Evolutionary conservation across 257 asterid species (phyloP).

Genomic region (Jacaranda copaia): DNA sequence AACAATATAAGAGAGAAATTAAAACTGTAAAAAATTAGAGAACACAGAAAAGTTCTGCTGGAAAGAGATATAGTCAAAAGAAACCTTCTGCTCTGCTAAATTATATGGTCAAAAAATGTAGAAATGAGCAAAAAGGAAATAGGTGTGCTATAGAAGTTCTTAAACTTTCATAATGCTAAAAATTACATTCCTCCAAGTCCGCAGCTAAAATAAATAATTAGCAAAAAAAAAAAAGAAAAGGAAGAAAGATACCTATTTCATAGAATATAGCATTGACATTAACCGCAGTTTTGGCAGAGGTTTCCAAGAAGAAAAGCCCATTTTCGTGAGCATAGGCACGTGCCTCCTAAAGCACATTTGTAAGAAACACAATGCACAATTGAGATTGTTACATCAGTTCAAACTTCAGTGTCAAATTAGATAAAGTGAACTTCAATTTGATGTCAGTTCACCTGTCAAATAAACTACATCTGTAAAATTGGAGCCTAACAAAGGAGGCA

Average conservation of each 20-base stretch:
- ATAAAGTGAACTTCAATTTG: neutral
- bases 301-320: slow-evolving; percentile 81
- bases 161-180: neutral
- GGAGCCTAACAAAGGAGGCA: slow-evolving; percentile 16
- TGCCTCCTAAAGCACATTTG: slow-evolving; percentile 60
- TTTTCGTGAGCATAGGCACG: slow-evolving; percentile 74
- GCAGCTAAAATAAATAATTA: neutral
- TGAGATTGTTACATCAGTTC: slow-evolving; percentile 13
- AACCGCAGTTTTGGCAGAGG: slow-evolving; percentile 81
- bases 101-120: neutral
- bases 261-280: slow-evolving; percentile 77
- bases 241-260: slow-evolving; percentile 63
- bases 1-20: neutral
- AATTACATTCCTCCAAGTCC: slow-evolving; percentile 20
- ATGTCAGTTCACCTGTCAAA: slow-evolving; percentile 3
- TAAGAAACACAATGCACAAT: slow-evolving; percentile 25
- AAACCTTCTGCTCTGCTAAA: neutral
- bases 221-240: slow-evolving; percentile 7
- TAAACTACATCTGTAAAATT: neutral
- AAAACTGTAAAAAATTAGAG: neutral
- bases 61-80: neutral
- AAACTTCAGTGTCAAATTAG: slow-evolving; percentile 16
- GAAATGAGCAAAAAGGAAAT: neutral
- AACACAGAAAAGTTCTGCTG: slow-evolving; percentile 5
- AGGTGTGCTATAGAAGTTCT: neutral